Evolutionary conservation across 2,329 filamentous ascomycete species (phyloP).

Genomic region (Periconia macrospinosa): DNA sequence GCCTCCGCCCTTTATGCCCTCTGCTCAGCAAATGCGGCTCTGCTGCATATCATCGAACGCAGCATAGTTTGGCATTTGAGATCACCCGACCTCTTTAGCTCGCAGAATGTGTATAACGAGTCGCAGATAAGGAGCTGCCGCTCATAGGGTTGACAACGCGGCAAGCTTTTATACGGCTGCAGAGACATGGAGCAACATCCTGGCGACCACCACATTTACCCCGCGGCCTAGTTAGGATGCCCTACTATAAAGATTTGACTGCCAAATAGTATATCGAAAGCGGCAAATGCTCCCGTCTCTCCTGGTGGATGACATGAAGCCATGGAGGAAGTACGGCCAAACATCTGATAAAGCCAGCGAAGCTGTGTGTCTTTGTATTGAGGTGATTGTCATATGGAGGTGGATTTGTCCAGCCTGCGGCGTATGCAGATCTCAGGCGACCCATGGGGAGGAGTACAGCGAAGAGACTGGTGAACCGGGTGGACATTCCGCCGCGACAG

Average conservation of each 20-base stretch:
- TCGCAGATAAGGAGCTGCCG: slow-evolving; percentile 34
- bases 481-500: slow-evolving; percentile 15
- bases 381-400: neutral
- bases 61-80: slow-evolving; percentile 13
- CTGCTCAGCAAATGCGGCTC: slow-evolving; percentile 31
- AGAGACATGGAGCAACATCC: slow-evolving; percentile 24
- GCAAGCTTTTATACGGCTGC: slow-evolving; percentile 33
- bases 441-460: neutral
- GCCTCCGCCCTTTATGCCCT: slow-evolving; percentile 29
- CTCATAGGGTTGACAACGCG: slow-evolving; percentile 17
- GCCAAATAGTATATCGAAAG: too few relatives aligned
- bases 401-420: neutral
- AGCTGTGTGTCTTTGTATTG: too few relatives aligned
- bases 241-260: neutral
- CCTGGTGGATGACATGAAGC: neutral
- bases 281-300: neutral
- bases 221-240: slow-evolving; percentile 22
- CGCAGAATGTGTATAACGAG: slow-evolving; percentile 19
- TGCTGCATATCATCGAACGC: slow-evolving; percentile 18
- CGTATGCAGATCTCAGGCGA: slow-evolving; percentile 12
- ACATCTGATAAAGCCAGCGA: too few relatives aligned
- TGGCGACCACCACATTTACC: slow-evolving; percentile 25
- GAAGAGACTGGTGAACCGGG: slow-evolving; percentile 13
- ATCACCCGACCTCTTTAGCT: slow-evolving; percentile 30
- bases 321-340: neutral